A percentile compares a stretch with the other conserved stretches of the same genome.
phyloP scores from a whole-genome alignment of 768 basidiomycete species.

The Kwoniella botswanensis region DNA sequence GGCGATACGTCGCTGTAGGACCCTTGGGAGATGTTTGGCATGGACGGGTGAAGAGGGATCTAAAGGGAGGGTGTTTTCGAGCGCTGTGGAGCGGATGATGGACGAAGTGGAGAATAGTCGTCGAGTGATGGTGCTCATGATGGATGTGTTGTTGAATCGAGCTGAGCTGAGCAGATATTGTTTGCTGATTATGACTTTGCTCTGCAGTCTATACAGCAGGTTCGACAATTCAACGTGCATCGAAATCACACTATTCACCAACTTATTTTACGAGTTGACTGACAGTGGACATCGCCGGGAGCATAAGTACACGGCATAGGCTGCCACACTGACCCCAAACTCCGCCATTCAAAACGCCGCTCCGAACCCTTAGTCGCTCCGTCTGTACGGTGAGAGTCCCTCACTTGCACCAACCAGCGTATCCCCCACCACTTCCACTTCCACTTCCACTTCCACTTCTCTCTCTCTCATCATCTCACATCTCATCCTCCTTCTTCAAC shows the following conservation, averaged over 20 bases:
- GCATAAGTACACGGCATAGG: neutral
- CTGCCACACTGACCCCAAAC: constrained; percentile 6
- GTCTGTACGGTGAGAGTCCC: constrained; percentile 1
- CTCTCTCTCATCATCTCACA: constrained; percentile 14
- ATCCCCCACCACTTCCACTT: constrained; percentile 13
- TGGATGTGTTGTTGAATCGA: neutral
- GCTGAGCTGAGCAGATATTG: neutral
- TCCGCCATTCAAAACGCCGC: constrained; percentile 11
- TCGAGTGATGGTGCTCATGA: constrained; percentile 28
- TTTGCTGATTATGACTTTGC: neutral
- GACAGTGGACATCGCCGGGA: constrained; percentile 8
- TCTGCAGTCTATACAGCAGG: neutral
- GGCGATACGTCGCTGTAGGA: constrained; percentile 34
- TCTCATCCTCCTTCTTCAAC: constrained; percentile 16
- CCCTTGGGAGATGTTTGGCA: constrained; percentile 34
- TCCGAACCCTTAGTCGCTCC: constrained; percentile 18
- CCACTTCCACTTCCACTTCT: constrained; percentile 18
- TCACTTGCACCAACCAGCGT: constrained; percentile 3
- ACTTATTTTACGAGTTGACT: neutral
- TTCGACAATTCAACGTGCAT: neutral
- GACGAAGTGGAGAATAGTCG: constrained; percentile 19
- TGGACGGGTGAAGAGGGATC: constrained; percentile 17
- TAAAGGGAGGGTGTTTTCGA: constrained; percentile 3
- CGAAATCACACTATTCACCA: neutral
- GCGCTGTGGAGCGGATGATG: constrained; percentile 4